Evolutionary conservation across 495 filamentous ascomycete species (phyloP), one percentile per base, ranked within the genome.

Genomic region (Penicillium canescens): DNA sequence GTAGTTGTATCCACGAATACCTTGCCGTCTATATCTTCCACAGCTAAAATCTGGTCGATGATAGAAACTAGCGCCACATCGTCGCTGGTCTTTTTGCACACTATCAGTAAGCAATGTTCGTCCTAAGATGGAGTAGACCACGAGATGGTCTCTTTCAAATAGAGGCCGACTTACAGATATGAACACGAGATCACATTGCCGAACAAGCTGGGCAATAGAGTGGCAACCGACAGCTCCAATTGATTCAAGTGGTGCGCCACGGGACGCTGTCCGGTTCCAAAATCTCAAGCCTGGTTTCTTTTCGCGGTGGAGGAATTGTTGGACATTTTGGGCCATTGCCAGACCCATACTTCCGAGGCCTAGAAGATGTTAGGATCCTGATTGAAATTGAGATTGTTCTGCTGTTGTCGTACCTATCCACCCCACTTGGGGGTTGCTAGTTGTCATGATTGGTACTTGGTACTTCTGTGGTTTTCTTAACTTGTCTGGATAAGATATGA

Each of bases 311-410:
- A 56, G 42, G 10, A 7, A 42, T 5, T 24, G 35, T 23, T 56
- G 54, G 8, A 56, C 14, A 52, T 56, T 56, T 12, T 16, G 9
- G 4, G 54, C 54, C 54, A 56, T 56, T 11, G 54, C 54, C 10
- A 45, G 34, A 13, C 54, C 54, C 54, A 56, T 56, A 33, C 20
- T 56, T 41, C 54, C 54, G 8, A 56, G 54, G 3, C 54, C 54
- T 56, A 16, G 3, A 1, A 8, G 11, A 2, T 14, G 13, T 49
- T 39, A 49, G 20, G 24, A 10, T 33, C 1, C 18, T 9, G 7
- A 6, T 13, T 10, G 0, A 20, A 0, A 3, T 4, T 13, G 8
- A 3, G 13, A 13, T 20, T 13, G n/a, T n/a, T 39, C 7, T 49
- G 0, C 11, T 31, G 28, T 33, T 31, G 23, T 14, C n/a, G 9